These are phyloP conservation scores for Melaleuca quinquenervia DNA, from an alignment of 345 rosid genomes.

Conservation along the genomic window DNA sequence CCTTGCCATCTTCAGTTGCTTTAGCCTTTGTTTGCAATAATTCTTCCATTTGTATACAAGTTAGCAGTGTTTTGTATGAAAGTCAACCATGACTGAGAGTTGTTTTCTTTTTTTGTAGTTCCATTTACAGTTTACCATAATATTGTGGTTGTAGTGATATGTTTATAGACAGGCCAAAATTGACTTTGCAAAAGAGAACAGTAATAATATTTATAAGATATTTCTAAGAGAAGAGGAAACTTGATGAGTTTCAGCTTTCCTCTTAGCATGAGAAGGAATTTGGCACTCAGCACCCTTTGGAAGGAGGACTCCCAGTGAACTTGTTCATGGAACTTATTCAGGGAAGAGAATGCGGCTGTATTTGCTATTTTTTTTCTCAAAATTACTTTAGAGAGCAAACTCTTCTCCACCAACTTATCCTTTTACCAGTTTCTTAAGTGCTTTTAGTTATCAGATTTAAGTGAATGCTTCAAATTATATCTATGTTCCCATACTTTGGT, in stretches of 20 bases:
- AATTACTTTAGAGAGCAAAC: neutral
- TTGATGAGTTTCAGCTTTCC: neutral
- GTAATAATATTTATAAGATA: neutral
- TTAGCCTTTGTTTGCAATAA: neutral
- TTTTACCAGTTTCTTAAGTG: neutral
- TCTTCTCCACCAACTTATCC: neutral
- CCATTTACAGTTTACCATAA: neutral
- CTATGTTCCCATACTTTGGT: neutral
- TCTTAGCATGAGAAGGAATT: neutral
- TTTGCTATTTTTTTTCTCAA: neutral
- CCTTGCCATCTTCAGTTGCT: neutral
- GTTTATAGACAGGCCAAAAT: neutral
- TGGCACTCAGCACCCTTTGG: neutral
- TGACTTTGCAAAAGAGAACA: neutral
- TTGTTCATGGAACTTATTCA: neutral
- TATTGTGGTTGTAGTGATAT: neutral
- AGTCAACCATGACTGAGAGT: neutral
- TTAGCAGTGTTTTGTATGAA: neutral
- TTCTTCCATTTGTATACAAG: neutral
- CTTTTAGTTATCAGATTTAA: neutral
- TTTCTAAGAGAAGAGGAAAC: neutral
- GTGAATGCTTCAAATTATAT: neutral
- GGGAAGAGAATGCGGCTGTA: neutral
- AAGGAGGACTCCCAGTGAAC: neutral
- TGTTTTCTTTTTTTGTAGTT: neutral